A percentile compares a stretch with the other conserved stretches of the same genome.
phyloP scores from a whole-genome alignment of 1,284 basidiomycete species.

The Somion occarium region DNA sequence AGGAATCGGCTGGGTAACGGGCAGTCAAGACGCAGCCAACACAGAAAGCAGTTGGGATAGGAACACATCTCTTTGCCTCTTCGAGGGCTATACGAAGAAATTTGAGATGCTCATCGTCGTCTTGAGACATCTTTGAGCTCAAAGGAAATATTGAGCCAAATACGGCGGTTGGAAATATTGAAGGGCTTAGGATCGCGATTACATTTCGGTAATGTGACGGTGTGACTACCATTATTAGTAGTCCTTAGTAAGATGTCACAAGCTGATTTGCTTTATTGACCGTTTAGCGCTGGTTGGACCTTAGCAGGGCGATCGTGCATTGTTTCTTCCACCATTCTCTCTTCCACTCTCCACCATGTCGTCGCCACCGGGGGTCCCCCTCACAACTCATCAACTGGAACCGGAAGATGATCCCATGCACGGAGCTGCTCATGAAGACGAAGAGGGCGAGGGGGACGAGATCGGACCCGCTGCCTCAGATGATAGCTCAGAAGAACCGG shows the following conservation, averaged over 20 bases:
- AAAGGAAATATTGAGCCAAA: too few relatives aligned
- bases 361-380: conserved; percentile 37
- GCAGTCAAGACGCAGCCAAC: conserved; percentile 86
- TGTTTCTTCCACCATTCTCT: not conserved
- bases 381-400: conserved; percentile 22
- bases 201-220: too few relatives aligned
- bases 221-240: too few relatives aligned
- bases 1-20: conserved; percentile 33
- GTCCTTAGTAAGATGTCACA: too few relatives aligned
- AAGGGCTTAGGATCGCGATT: too few relatives aligned
- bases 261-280: too few relatives aligned
- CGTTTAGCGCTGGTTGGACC: not conserved
- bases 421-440: conserved; percentile 45
- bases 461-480: conserved; percentile 42
- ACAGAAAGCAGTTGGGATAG: conserved; percentile 84
- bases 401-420: conserved; percentile 57
- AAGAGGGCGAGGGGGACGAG: conserved; percentile 46
- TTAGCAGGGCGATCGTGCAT: conserved; percentile 1
- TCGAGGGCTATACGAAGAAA: conserved; percentile 66
- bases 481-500: conserved; percentile 82
- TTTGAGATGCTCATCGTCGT: conserved; percentile 27
- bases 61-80: conserved; percentile 71
- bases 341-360: conserved; percentile 43
- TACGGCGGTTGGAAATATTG: too few relatives aligned
- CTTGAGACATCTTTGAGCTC: not conserved